Conservation (phyloP, 768 basidiomycete genomes). For the Mycena maculata region DNA sequence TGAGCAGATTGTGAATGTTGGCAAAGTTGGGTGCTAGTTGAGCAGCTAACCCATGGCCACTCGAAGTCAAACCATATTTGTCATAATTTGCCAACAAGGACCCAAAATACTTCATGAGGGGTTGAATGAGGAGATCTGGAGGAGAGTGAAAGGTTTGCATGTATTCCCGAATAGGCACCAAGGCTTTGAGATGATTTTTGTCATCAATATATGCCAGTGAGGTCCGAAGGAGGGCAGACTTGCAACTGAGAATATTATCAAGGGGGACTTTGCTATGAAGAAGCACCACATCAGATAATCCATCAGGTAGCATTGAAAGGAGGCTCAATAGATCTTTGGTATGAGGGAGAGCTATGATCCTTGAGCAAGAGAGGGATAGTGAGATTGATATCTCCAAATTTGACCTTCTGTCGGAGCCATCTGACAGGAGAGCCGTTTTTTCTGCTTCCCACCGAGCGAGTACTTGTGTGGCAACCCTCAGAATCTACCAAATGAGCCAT, state of each 20-base stretch:
- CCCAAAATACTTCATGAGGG: too few species aligned
- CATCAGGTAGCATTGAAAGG: neutral
- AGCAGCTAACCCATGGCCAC: neutral
- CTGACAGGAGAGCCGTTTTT: neutral
- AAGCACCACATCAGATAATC: neutral
- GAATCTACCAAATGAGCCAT: constrained; percentile 12
- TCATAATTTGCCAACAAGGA: too few species aligned
- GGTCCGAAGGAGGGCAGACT: too few species aligned
- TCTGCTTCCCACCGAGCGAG: constrained; percentile 6
- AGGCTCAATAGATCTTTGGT: neutral
- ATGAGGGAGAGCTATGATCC: neutral
- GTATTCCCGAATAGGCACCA: too few species aligned
- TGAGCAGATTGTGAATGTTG: neutral
- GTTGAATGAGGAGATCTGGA: too few species aligned
- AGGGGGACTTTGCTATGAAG: neutral
- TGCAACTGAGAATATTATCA: neutral
- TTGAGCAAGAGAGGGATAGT: neutral
- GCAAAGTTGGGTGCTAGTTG: neutral
- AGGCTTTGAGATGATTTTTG: too few species aligned
- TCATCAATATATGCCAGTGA: too few species aligned
- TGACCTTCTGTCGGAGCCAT: neutral
- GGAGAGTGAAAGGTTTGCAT: too few species aligned
- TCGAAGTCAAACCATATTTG: neutral
- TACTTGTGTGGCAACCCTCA: neutral
- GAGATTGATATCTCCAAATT: neutral